A percentile compares a stretch with the other conserved stretches of the same genome.
These are phyloP conservation scores for Marchantia paleacea DNA, from an alignment of 225 moss, liverwort and hornwort species.

Conservation along the genomic window DNA sequence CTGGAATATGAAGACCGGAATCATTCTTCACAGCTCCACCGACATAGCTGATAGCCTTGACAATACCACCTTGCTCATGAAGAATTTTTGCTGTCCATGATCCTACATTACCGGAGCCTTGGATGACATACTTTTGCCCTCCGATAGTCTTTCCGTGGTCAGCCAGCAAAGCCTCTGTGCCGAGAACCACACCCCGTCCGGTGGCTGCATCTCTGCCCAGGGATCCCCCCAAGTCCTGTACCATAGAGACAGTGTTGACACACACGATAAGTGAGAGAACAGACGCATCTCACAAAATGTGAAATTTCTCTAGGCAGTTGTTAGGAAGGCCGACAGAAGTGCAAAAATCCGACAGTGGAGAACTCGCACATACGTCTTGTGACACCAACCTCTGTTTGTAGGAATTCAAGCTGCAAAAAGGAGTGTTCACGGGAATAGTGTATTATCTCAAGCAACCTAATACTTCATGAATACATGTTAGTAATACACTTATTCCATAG, in stretches of 20 bases:
- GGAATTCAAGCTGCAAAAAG: no score
- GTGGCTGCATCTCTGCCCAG: conserved; percentile 97
- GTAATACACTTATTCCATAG: background rate
- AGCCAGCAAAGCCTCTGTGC: conserved; percentile 69
- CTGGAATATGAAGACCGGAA: conserved; percentile 69
- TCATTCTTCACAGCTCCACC: conserved; percentile 81
- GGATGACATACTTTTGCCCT: conserved; percentile 70
- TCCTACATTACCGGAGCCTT: conserved; percentile 98
- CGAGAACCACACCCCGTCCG: conserved; percentile 84
- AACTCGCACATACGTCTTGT: no score
- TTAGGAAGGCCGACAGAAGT: no score
- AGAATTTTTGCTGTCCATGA: conserved; percentile 85
- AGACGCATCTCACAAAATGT: no score
- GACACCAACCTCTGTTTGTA: no score
- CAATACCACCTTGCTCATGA: conserved; percentile 78
- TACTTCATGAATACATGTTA: background rate
- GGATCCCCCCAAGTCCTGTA: conserved; percentile 91
- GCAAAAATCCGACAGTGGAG: no score
- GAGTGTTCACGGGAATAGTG: no score
- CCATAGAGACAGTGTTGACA: background rate
- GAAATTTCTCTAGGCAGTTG: no score
- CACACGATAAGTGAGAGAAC: no score
- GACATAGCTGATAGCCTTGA: conserved; percentile 79
- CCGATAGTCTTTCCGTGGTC: conserved; percentile 72
- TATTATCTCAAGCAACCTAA: background rate